Percentiles rank a stretch among this genome's conserved stretches.
Evolutionary conservation across 2,329 filamentous ascomycete species (phyloP).

Genomic region (Didymella sp.): DNA sequence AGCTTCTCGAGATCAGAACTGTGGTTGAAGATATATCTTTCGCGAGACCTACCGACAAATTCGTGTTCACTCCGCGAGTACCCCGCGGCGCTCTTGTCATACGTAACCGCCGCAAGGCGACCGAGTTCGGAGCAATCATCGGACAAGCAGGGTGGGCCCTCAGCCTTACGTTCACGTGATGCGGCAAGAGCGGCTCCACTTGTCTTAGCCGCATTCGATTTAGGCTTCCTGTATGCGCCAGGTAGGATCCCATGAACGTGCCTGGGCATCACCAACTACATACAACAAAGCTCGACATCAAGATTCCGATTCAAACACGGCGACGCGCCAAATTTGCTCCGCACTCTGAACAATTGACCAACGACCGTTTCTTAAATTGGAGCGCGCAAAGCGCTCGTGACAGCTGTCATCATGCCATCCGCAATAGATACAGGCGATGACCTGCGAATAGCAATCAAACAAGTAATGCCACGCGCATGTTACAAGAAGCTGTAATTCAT

Average conservation of each 20-base stretch:
- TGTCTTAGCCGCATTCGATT: neutral
- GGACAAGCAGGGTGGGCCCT: conserved; percentile 5
- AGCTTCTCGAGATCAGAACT: conserved; percentile 21
- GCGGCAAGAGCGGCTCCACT: neutral
- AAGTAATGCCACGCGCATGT: conserved; percentile 47
- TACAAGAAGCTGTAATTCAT: neutral
- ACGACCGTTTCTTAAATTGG: neutral
- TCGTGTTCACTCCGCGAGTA: conserved; percentile 39
- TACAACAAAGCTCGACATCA: conserved; percentile 21
- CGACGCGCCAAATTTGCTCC: neutral
- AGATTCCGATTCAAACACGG: conserved; percentile 2
- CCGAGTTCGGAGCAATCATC: conserved; percentile 9
- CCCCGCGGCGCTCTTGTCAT: conserved; percentile 37
- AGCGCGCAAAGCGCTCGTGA: conserved; percentile 12
- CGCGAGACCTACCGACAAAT: conserved; percentile 16
- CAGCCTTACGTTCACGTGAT: conserved; percentile 18
- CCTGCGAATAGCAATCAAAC: conserved; percentile 57
- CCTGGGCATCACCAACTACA: conserved; percentile 24
- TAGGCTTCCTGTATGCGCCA: conserved; percentile 19
- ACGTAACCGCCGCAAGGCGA: conserved; percentile 23
- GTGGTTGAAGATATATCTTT: conserved; percentile 33
- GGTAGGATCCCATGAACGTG: conserved; percentile 13
- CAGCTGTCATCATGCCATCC: conserved; percentile 40
- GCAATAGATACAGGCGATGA: conserved; percentile 57
- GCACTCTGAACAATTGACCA: neutral